These are phyloP conservation scores for Phytophthora sp. DNA, from an alignment of 352 stramenopile genomes.

Conservation along the genomic window DNA sequence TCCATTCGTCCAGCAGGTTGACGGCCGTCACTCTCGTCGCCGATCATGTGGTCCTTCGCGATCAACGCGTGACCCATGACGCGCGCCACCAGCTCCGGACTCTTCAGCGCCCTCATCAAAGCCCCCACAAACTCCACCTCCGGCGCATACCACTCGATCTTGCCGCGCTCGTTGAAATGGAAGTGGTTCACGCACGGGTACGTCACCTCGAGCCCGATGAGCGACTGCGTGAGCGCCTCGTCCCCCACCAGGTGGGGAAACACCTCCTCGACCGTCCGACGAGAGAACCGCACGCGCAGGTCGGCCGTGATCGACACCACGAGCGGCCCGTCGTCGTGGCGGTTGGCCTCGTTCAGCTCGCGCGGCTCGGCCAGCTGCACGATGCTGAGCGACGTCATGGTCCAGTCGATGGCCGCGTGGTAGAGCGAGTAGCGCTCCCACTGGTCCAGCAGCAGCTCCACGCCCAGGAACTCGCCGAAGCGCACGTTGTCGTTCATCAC, in stretches of 20 bases:
- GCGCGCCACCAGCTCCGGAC: slow-evolving; percentile 26
- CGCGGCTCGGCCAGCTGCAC: slow-evolving; percentile 21
- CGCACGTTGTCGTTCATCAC: slow-evolving; percentile 43
- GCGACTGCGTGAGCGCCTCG: slow-evolving; percentile 34
- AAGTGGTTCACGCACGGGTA: slow-evolving; percentile 56
- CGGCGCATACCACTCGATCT: slow-evolving; percentile 49
- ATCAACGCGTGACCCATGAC: slow-evolving; percentile 49
- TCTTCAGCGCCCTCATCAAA: slow-evolving; percentile 33
- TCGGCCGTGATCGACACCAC: slow-evolving; percentile 36
- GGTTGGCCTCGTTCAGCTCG: slow-evolving; percentile 21
- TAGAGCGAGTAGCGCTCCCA: slow-evolving; percentile 68
- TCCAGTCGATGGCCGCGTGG: slow-evolving; percentile 48
- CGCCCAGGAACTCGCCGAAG: slow-evolving; percentile 51
- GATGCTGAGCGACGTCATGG: slow-evolving; percentile 49
- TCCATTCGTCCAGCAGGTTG: slow-evolving; percentile 7
- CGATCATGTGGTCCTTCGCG: slow-evolving; percentile 54
- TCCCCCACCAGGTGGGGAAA: slow-evolving; percentile 52
- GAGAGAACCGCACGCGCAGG: slow-evolving; percentile 49
- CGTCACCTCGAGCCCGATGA: slow-evolving; percentile 52
- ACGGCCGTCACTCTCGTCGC: slow-evolving; percentile 30
- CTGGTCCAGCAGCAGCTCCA: slow-evolving; percentile 47
- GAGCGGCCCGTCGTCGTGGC: slow-evolving; percentile 27
- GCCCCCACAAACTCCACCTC: slow-evolving; percentile 48
- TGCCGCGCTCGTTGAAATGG: slow-evolving; percentile 45
- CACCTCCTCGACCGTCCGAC: slow-evolving; percentile 56